Conservation (phyloP, 1,139 yeast genomes). For the Protomyces arabidopsidicola region DNA sequence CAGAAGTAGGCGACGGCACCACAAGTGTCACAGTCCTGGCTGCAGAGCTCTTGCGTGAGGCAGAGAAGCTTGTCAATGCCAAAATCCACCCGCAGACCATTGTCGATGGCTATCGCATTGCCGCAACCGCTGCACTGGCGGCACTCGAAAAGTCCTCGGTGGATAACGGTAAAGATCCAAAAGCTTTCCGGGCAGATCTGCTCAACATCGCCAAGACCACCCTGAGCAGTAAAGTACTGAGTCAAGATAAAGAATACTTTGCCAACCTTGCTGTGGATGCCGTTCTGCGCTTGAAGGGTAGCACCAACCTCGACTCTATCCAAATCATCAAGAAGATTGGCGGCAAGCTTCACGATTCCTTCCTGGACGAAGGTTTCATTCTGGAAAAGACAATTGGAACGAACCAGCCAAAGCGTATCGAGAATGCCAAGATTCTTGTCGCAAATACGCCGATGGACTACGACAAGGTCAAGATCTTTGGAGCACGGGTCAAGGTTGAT, state of each 20-base stretch:
- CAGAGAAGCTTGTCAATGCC: slow-evolving; percentile 85
- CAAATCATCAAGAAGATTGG: slow-evolving; percentile 92
- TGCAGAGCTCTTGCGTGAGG: slow-evolving; percentile 89
- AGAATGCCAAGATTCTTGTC: slow-evolving; percentile 78
- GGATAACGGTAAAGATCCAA: slow-evolving; percentile 50
- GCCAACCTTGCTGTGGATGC: slow-evolving; percentile 92
- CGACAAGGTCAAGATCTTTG: slow-evolving; percentile 93
- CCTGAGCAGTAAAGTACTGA: slow-evolving; percentile 80
- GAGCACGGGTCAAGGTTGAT: slow-evolving; percentile 96
- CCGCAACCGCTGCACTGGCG: slow-evolving; percentile 72
- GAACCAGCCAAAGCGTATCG: slow-evolving; percentile 80
- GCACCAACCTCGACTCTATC: slow-evolving; percentile 90
- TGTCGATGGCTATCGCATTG: slow-evolving; percentile 90
- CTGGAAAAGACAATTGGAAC: slow-evolving; percentile 89
- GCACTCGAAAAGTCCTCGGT: slow-evolving; percentile 75
- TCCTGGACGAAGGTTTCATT: slow-evolving; percentile 77
- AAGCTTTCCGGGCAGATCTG: slow-evolving; percentile 68
- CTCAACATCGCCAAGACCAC: slow-evolving; percentile 89
- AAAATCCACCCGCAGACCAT: slow-evolving; percentile 97
- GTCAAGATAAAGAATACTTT: slow-evolving; percentile 91
- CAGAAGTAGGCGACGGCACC: slow-evolving; percentile 98
- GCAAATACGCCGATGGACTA: slow-evolving; percentile 97
- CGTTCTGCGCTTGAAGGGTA: slow-evolving; percentile 81
- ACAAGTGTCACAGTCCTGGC: slow-evolving; percentile 95
- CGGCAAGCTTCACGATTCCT: slow-evolving; percentile 86